Conservation (phyloP, 306 rosid species). For the Dryas alaskensis region DNA sequence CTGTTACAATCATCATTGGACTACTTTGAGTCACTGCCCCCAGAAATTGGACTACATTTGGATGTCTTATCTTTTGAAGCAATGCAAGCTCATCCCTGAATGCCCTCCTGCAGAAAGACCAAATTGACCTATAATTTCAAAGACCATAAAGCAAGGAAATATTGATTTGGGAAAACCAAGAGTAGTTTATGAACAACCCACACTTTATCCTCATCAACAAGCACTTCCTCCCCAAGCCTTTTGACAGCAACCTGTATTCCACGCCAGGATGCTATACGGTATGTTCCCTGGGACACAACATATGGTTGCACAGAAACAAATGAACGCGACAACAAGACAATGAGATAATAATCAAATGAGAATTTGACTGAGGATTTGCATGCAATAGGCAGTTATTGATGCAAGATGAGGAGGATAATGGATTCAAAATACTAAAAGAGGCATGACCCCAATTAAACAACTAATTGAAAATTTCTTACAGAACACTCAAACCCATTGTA, state of each 20-base stretch:
- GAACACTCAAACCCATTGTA: neutral
- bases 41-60: constrained; percentile 92
- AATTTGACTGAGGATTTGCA: neutral
- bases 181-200: constrained; percentile 38
- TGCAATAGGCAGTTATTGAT: neutral
- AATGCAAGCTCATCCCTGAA: constrained; percentile 88
- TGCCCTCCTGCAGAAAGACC: constrained; percentile 63
- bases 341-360: neutral
- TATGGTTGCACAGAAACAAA: neutral
- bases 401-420: neutral
- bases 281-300: constrained; percentile 66
- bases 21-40: constrained; percentile 99
- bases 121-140: constrained; percentile 23
- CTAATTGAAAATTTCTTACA: neutral
- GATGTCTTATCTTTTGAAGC: constrained; percentile 93
- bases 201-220: constrained; percentile 79
- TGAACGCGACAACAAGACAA: neutral
- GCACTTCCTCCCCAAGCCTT: constrained; percentile 67
- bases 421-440: neutral
- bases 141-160: constrained; percentile 6
- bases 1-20: constrained; percentile 98
- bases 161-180: neutral
- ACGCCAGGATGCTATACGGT: constrained; percentile 78
- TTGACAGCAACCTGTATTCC: constrained; percentile 94
- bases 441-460: neutral